Evolutionary conservation across 1,284 basidiomycete genomes (phyloP).

Genomic region (Coniferiporia sulphurascens): DNA sequence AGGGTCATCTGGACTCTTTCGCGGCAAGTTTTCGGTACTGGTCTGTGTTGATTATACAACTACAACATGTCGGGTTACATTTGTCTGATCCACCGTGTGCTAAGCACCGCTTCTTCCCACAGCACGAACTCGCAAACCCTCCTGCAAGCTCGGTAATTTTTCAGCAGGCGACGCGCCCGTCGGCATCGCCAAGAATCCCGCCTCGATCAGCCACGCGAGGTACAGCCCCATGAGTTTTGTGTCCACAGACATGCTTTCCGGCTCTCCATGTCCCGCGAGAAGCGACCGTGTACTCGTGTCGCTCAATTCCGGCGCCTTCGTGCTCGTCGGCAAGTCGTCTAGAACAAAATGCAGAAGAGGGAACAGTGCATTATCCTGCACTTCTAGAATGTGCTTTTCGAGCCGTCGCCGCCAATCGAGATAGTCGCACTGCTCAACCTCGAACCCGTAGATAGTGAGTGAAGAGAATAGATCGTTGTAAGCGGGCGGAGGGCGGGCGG

Average conservation of each 20-base stretch:
- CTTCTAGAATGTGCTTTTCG: constrained; percentile 91
- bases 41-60: neutral
- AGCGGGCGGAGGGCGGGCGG: constrained; percentile 81
- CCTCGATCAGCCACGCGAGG: constrained; percentile 90
- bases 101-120: constrained; percentile 42
- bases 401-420: constrained; percentile 87
- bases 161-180: constrained; percentile 34
- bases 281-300: constrained; percentile 79
- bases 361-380: constrained; percentile 95
- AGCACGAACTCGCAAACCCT: constrained; percentile 33
- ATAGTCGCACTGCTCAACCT: constrained; percentile 80
- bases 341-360: constrained; percentile 96
- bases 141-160: constrained; percentile 39
- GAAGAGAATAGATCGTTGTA: constrained; percentile 87
- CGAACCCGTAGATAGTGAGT: constrained; percentile 79
- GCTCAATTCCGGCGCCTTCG: constrained; percentile 90
- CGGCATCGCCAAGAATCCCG: constrained; percentile 80
- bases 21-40: neutral
- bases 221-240: constrained; percentile 81
- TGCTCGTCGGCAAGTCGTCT: constrained; percentile 95
- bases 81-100: neutral
- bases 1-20: neutral
- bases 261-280: constrained; percentile 42
- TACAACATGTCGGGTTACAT: neutral
- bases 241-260: constrained; percentile 65